phyloP scores from a whole-genome alignment of 2,329 filamentous ascomycete species.

The Fusarium torreyae region DNA sequence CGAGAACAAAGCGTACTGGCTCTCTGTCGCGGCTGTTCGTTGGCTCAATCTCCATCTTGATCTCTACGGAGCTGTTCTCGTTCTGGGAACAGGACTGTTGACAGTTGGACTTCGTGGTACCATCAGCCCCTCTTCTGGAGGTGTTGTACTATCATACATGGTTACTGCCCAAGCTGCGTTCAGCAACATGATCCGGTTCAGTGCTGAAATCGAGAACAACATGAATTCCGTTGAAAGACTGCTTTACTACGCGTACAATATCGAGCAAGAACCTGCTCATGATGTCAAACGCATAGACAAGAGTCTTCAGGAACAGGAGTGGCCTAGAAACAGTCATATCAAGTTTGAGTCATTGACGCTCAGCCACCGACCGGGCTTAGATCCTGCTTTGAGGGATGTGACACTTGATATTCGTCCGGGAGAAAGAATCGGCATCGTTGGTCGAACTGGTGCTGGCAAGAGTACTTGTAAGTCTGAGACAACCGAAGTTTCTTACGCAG shows the following conservation, averaged over 20 bases:
- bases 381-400: constrained; percentile 20
- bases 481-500: too few species aligned
- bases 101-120: constrained; percentile 32
- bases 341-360: constrained; percentile 30
- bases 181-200: constrained; percentile 76
- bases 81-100: constrained; percentile 8
- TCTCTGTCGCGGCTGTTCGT: constrained; percentile 11
- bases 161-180: constrained; percentile 64
- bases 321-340: constrained; percentile 17
- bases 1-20: constrained; percentile 32
- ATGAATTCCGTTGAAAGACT: constrained; percentile 97
- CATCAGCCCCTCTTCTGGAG: constrained; percentile 25
- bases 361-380: constrained; percentile 23
- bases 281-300: constrained; percentile 1
- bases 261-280: constrained; percentile 23
- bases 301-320: background rate
- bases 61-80: constrained; percentile 19
- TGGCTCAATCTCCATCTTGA: constrained; percentile 32
- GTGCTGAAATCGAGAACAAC: constrained; percentile 77
- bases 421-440: constrained; percentile 29
- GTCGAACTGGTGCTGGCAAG: constrained; percentile 33
- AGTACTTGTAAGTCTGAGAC: constrained; percentile 13
- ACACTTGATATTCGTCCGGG: constrained; percentile 19
- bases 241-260: constrained; percentile 84
- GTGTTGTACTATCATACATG: constrained; percentile 30